Evolutionary conservation across 2,329 filamentous ascomycete species (phyloP).

Genomic region (Tympanopsis confertula): DNA sequence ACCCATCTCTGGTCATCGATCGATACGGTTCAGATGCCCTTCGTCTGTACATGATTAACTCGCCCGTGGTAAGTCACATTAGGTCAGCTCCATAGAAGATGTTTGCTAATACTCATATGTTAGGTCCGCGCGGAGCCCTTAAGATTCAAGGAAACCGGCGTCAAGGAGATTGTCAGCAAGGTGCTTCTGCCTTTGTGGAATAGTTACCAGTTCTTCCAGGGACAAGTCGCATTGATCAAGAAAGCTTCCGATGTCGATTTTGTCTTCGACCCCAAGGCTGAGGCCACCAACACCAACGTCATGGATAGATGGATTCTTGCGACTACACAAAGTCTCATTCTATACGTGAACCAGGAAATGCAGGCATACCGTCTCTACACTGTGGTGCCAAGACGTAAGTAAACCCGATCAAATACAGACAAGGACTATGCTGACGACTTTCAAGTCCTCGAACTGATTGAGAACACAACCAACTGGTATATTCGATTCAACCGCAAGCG

Average conservation of each 20-base stretch:
- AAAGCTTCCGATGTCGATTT: slow-evolving; percentile 73
- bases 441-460: slow-evolving; percentile 63
- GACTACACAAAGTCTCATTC: slow-evolving; percentile 77
- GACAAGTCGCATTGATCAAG: slow-evolving; percentile 74
- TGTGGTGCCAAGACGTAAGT: slow-evolving; percentile 74
- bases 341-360: slow-evolving; percentile 93
- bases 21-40: slow-evolving; percentile 87
- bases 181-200: slow-evolving; percentile 90
- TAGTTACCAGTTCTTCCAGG: slow-evolving; percentile 91
- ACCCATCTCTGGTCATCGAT: slow-evolving; percentile 70
- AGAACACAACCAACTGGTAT: slow-evolving; percentile 98
- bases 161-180: slow-evolving; percentile 89
- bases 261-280: slow-evolving; percentile 64
- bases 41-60: slow-evolving; percentile 92
- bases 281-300: slow-evolving; percentile 72
- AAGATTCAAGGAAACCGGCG: slow-evolving; percentile 80
- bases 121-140: slow-evolving; percentile 74
- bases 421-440: no score
- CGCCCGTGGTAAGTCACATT: slow-evolving; percentile 92
- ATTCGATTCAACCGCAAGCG: slow-evolving; percentile 88
- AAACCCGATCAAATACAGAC: no score
- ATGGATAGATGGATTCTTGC: slow-evolving; percentile 96
- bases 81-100: no score
- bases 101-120: no score
- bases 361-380: slow-evolving; percentile 74